Evolutionary conservation across 306 rosid species (phyloP), one percentile per base, ranked within the genome.

Genomic region (Pueraria montana): DNA sequence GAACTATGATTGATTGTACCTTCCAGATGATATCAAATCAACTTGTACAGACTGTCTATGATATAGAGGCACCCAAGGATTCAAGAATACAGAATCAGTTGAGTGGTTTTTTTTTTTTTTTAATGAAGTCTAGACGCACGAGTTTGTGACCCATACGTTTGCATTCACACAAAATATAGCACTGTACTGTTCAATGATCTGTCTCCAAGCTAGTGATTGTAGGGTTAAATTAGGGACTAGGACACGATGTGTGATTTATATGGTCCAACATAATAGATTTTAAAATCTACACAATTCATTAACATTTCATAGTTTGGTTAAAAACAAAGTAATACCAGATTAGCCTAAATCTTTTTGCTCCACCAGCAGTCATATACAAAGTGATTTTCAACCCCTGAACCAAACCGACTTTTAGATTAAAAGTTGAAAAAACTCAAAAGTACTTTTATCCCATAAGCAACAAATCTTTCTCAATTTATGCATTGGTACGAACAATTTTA

Each of bases 91-190:
- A 63, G 38, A 30, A 56, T 56, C 12, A n/a, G 1, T 56, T 20
- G 27, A 8, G 32, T 43, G 9, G 1, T 8, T 23, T 3, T 14
- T 61, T 26, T 13, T 11, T 6, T 26, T 27, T 62, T 32, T 14
- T 16, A 4, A n/a, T 62, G 67, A 76, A 26, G 68, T 74, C 2
- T 38, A 38, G 43, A 38, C 2, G 14, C 84, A 72, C 84, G 61
- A 67, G 80, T 74, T 55, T 46, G 61, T 63, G 88, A 74, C 74
- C 72, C 84, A 79, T 83, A 80, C 53, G 30, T 42, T 40, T 34
- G 3, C 65, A 53, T 66, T 17, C 16, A 24, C 13, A 4, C 50
- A 14, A 50, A 20, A 72, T 18, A 55, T 67, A 52, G 26, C 26
- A 43, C 30, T 21, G 11, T 26, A 24, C 2, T 17, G 34, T 30